Conservation (phyloP, 2,329 filamentous ascomycete species). For the Pseudonectria foliicola region DNA sequence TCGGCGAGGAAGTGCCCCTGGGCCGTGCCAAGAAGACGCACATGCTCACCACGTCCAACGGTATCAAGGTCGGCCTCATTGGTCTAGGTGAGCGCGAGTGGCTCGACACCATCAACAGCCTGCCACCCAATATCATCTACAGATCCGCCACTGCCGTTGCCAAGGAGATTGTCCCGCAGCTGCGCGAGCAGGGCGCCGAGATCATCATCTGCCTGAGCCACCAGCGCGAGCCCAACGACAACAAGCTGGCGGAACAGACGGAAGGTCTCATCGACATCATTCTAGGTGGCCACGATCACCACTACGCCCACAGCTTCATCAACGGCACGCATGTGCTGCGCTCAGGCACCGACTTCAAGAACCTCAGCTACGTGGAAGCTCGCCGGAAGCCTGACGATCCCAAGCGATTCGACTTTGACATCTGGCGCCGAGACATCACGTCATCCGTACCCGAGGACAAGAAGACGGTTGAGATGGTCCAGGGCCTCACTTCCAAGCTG, state of each 20-base stretch:
- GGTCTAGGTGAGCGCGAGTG: slow-evolving; percentile 83
- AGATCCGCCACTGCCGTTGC: slow-evolving; percentile 71
- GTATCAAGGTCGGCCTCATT: slow-evolving; percentile 78
- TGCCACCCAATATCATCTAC: slow-evolving; percentile 78
- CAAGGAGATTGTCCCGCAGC: slow-evolving; percentile 62
- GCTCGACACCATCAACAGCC: slow-evolving; percentile 79
- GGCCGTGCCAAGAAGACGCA: slow-evolving; percentile 68
- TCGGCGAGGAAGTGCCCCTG: slow-evolving; percentile 68
- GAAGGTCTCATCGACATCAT: slow-evolving; percentile 76
- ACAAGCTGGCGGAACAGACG: slow-evolving; percentile 71
- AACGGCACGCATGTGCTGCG: slow-evolving; percentile 79
- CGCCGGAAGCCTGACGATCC: slow-evolving; percentile 44
- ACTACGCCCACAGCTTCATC: slow-evolving; percentile 69
- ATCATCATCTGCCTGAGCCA: slow-evolving; percentile 79
- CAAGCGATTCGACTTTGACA: slow-evolving; percentile 68
- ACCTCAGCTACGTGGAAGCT: slow-evolving; percentile 80
- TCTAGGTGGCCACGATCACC: slow-evolving; percentile 85
- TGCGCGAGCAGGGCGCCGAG: slow-evolving; percentile 72
- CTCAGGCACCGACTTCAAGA: slow-evolving; percentile 86
- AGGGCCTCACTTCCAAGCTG: slow-evolving; percentile 63
- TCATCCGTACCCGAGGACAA: slow-evolving; percentile 59
- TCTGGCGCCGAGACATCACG: slow-evolving; percentile 66
- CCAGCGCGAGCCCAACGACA: slow-evolving; percentile 82
- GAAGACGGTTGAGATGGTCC: slow-evolving; percentile 54
- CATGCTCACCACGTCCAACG: slow-evolving; percentile 74